Conservation (phyloP, 1,139 yeast genomes). For the Zhuliangozyma parablackwelliae region DNA sequence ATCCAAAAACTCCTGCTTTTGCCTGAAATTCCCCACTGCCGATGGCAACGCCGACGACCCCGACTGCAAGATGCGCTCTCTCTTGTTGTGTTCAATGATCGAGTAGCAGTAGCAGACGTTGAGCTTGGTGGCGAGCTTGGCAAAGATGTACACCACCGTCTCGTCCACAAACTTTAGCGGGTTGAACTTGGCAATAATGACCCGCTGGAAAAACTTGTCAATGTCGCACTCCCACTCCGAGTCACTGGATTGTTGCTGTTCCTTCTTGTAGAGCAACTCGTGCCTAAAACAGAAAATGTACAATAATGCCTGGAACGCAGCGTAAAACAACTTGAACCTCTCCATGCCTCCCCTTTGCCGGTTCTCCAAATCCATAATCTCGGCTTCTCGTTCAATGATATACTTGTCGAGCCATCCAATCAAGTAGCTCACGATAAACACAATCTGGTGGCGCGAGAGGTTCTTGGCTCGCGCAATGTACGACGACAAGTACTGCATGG, state of each 20-base stretch:
- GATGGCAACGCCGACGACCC: constrained; percentile 22
- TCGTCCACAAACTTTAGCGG: constrained; percentile 92
- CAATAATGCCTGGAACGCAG: constrained; percentile 87
- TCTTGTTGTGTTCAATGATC: constrained; percentile 84
- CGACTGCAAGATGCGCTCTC: constrained; percentile 49
- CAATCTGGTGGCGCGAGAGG: constrained; percentile 65
- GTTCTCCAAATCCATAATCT: constrained; percentile 49
- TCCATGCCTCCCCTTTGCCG: constrained; percentile 57
- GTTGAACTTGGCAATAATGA: constrained; percentile 83
- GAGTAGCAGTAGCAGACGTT: constrained; percentile 92
- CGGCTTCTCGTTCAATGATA: constrained; percentile 77
- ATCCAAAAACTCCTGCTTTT: constrained; percentile 77
- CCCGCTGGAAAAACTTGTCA: constrained; percentile 82
- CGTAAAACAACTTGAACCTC: constrained; percentile 80
- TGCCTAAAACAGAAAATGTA: constrained; percentile 91
- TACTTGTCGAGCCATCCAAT: constrained; percentile 81
- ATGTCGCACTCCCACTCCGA: constrained; percentile 76
- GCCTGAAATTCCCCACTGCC: constrained; percentile 39
- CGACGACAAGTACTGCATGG: constrained; percentile 88
- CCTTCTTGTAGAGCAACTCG: constrained; percentile 44
- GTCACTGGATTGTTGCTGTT: constrained; percentile 13
- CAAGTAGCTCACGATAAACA: constrained; percentile 73
- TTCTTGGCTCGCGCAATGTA: constrained; percentile 85
- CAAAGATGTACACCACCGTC: constrained; percentile 90
- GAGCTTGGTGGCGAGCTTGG: constrained; percentile 84